phyloP scores from a whole-genome alignment of 2,329 filamentous ascomycete genomes.

The Sclerotinia nivalis region DNA sequence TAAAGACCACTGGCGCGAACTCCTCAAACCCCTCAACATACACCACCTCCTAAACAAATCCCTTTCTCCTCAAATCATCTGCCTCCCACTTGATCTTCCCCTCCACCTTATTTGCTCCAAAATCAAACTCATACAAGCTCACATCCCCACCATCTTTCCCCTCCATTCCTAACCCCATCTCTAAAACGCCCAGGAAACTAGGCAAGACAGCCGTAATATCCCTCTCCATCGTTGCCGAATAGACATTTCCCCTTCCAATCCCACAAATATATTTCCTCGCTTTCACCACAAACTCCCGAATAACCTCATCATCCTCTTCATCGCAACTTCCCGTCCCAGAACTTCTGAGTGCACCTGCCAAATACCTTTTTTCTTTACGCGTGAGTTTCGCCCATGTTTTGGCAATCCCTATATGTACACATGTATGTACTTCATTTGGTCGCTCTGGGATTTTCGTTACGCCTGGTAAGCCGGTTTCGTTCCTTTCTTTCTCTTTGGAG shows the following conservation, averaged over 20 bases:
- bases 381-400: neutral
- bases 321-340: neutral
- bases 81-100: neutral
- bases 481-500: neutral
- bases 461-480: neutral
- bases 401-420: neutral
- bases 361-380: neutral
- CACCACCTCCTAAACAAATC: neutral
- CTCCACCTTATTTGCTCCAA: neutral
- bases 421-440: neutral
- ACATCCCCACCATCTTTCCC: neutral
- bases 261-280: neutral
- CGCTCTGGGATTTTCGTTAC: neutral
- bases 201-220: neutral
- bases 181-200: neutral
- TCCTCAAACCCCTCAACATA: neutral
- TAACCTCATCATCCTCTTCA: neutral
- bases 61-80: neutral
- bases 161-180: neutral
- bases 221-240: neutral
- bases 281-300: neutral
- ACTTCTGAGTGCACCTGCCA: neutral
- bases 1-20: fast-evolving
- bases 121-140: slow-evolving; percentile 1
- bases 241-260: slow-evolving; percentile 3